Base-by-base conservation (phyloP, 73 alveolate genomes). In the Paramecium primaurelia region DNA sequence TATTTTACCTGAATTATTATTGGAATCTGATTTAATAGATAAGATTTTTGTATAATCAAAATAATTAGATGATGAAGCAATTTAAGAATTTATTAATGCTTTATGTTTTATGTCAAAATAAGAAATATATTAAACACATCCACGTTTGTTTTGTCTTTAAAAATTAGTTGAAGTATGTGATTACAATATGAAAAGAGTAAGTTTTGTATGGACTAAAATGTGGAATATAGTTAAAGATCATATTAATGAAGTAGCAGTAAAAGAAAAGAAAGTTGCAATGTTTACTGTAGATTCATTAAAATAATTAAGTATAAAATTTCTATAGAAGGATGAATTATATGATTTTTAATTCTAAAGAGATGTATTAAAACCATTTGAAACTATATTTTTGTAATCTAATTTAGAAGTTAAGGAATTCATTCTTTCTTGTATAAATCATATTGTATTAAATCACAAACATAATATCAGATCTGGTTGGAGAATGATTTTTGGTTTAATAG, bases 91-190 rank as follows among this genome's bases (percentile, higher is more conserved):
- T 84, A 95, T 96, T 25, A 38, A 36, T 14, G 80, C 88, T 1
- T 93, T 96, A 18, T 86, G 95, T 68, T 58, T 38, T 30, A 94
- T 96, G 32, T 96, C 98, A 0, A 93, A 90, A 90, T 93, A 90
- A 49, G 98, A 96, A 87, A 93, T 96, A 25, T 94, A 86, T 68
- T 11, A 64, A 36, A 93, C 95, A 14, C 86, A 94, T 86, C 97
- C 97, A 22, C 60, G 97, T 42, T 84, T 93, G 51, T 96, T 96
- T 88, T 86, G 96, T 49, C 92, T 96, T 9, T 84, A 96, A 86
- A 93, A 92, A 59, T 83, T 96, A n/a, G 98, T 96, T 0, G 97
- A 96, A 75, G 97, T 95, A 0, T 96, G 97, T 77, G 97, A 95
- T 71, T 92, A 93, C 38, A 96, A 96, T 59, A 96, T 96, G 98